These are phyloP conservation scores for Syzygium aromaticum DNA, from an alignment of 345 rosid genomes.

Conservation along the genomic window DNA sequence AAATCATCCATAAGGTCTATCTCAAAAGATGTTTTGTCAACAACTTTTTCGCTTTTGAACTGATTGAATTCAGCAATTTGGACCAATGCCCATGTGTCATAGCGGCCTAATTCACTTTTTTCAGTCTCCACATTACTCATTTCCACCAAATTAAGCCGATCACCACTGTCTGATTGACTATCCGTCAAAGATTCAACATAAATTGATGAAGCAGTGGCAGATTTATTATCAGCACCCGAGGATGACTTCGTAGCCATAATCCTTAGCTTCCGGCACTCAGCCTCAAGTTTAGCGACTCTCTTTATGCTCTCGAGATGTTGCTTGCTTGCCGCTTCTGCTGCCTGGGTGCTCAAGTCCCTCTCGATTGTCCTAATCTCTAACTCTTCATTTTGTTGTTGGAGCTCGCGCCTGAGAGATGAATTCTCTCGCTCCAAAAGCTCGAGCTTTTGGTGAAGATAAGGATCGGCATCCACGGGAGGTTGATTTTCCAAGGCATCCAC, in stretches of 20 bases:
- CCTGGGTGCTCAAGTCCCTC: constrained; percentile 73
- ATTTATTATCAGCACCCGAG: constrained; percentile 31
- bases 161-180: constrained; percentile 67
- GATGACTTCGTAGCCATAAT: constrained; percentile 28
- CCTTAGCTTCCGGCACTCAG: constrained; percentile 74
- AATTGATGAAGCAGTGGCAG: constrained; percentile 36
- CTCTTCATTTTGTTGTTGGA: constrained; percentile 58
- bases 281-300: constrained; percentile 89
- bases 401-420: constrained; percentile 46
- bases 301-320: constrained; percentile 78
- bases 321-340: constrained; percentile 90
- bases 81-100: constrained; percentile 52
- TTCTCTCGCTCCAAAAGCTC: constrained; percentile 57
- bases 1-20: constrained; percentile 91
- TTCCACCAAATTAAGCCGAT: constrained; percentile 36
- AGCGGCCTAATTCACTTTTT: constrained; percentile 18
- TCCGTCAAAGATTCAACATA: constrained; percentile 46
- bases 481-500: constrained; percentile 12
- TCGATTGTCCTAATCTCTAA: constrained; percentile 68
- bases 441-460: constrained; percentile 32
- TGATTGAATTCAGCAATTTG: constrained; percentile 35
- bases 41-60: constrained; percentile 34
- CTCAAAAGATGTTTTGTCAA: constrained; percentile 32
- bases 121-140: constrained; percentile 22
- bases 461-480: constrained; percentile 10